Base-by-base conservation (phyloP, 2,329 filamentous ascomycete species). In the Ophiocordyceps australis region DNA sequence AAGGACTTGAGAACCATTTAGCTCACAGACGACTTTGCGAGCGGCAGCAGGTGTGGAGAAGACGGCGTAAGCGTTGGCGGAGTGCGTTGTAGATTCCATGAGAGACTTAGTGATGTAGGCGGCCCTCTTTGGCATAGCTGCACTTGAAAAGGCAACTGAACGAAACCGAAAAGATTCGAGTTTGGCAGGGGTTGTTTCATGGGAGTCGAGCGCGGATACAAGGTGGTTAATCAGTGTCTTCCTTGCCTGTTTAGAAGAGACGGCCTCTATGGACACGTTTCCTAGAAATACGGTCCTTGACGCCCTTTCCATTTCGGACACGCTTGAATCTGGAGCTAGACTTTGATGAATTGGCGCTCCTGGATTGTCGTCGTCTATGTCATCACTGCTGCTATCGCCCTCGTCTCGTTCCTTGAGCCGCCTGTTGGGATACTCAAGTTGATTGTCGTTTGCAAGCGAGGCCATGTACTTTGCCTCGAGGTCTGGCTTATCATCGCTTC, bases 101-200 rank as follows among this genome's bases (percentile, higher is more conserved):
- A 95, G 60, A 14, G 83, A 74, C 46, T 85, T 83, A 40, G 81
- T 91, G 33, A 86, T 89, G 48, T 73, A 95, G 14, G 89, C 79
- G n/a, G 86, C 89, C 34, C 86, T 80, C 55, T 93, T 94, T 25
- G 89, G 89, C 29, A 94, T 65, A 11, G 72, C 60, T 19, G 61
- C 66, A 16, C 71, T 71, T 5, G 77, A 67, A 48, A 91, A 95
- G 3, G 89, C 79, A 10, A 83, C 81, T 7, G 86, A 95, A 30
- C 89, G 80, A 61, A 95, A 98, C 14, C 89, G 81, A 32, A 98
- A 62, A 3, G 85, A 93, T 46, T 93, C 80, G 23, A 98, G 60
- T 41, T 79, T 85, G 50, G 80, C 76, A 2, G 62, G 55, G 2
- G 59, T 34, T 55, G 56, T 38, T 47, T 61, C 38, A 47, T 59